Percentiles rank a stretch among this genome's conserved stretches.
Evolutionary conservation across 2,329 filamentous ascomycete species (phyloP).

Genomic region (Aspergillus quadricinctus): DNA sequence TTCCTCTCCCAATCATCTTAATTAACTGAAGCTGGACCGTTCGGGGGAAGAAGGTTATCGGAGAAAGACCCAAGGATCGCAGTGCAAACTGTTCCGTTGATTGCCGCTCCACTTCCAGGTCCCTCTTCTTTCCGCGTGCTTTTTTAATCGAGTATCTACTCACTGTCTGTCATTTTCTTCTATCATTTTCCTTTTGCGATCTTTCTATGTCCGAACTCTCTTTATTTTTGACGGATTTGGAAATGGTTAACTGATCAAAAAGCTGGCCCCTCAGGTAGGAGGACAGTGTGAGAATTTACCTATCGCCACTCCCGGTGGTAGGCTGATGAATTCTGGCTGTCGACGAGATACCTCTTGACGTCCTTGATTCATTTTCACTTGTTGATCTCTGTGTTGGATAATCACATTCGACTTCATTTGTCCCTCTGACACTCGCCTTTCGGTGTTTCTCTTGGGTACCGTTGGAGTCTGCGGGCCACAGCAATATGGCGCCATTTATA

Average conservation of each 20-base stretch:
- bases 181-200: neutral
- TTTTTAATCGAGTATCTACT: neutral
- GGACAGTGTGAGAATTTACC: neutral
- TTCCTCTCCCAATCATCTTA: neutral
- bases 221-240: neutral
- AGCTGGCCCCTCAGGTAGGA: neutral
- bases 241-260: neutral
- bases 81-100: constrained; percentile 5
- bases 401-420: neutral
- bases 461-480: neutral
- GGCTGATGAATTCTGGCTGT: neutral
- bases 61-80: neutral
- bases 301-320: neutral
- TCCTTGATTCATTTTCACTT: neutral
- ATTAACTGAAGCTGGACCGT: neutral
- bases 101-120: constrained; percentile 8
- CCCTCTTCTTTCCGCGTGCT: neutral
- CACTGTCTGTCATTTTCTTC: neutral
- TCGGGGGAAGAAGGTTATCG: neutral
- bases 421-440: neutral
- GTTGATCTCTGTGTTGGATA: neutral
- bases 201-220: neutral
- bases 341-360: neutral
- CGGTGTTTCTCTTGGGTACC: neutral
- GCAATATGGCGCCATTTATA: constrained; percentile 28